These are phyloP conservation scores for Elsinoe arachidis DNA, from an alignment of 2,329 filamentous ascomycete genomes.

Conservation along the genomic window DNA sequence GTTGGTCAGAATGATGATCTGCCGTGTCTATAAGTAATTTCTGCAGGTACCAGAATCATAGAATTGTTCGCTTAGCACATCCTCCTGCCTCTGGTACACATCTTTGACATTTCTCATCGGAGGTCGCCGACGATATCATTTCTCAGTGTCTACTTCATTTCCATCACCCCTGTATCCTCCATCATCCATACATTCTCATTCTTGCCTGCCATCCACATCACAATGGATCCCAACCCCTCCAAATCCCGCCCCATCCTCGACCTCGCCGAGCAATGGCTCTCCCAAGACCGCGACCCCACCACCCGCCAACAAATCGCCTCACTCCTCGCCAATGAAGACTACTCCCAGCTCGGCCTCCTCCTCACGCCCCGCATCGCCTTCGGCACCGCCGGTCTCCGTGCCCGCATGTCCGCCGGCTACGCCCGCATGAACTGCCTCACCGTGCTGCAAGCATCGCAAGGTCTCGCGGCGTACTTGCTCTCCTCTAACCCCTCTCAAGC, in stretches of 20 bases:
- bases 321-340: slow-evolving; percentile 36
- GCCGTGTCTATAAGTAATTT: too few relatives aligned
- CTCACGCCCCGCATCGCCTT: slow-evolving; percentile 51
- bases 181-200: not conserved
- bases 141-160: not conserved
- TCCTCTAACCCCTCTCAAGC: slow-evolving; percentile 26
- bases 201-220: not conserved
- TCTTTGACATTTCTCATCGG: not conserved
- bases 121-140: not conserved
- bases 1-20: too few relatives aligned
- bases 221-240: not conserved
- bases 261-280: slow-evolving; percentile 49
- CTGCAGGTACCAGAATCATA: too few relatives aligned
- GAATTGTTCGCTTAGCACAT: not conserved
- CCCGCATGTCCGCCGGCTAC: slow-evolving; percentile 58
- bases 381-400: slow-evolving; percentile 53
- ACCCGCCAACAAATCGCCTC: slow-evolving; percentile 48
- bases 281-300: slow-evolving; percentile 46
- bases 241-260: slow-evolving; percentile 24
- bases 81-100: not conserved
- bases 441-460: slow-evolving; percentile 50
- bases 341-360: slow-evolving; percentile 44
- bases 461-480: slow-evolving; percentile 52
- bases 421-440: slow-evolving; percentile 35
- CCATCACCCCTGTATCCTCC: too few relatives aligned